These are phyloP conservation scores for Microbotryomycetes sp. DNA, from an alignment of 1,284 basidiomycete genomes.

Conservation along the genomic window DNA sequence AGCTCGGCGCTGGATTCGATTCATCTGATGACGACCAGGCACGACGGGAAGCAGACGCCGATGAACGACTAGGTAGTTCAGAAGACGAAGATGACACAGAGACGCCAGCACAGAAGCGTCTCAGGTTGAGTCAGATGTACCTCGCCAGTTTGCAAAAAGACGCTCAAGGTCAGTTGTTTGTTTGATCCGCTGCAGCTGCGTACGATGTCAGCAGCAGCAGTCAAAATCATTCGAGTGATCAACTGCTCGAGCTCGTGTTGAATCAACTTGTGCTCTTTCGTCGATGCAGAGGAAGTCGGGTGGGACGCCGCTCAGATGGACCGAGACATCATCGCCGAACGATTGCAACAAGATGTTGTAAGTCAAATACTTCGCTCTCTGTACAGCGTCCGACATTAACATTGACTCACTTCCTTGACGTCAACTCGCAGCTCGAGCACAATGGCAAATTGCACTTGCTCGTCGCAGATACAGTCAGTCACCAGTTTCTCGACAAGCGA, in stretches of 20 bases:
- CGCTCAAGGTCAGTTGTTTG: conserved; percentile 57
- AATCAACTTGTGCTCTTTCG: too few relatives aligned
- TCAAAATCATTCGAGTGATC: too few relatives aligned
- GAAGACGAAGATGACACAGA: conserved; percentile 54
- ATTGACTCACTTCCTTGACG: not conserved
- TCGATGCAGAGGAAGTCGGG: conserved; percentile 48
- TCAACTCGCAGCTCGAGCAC: conserved; percentile 53
- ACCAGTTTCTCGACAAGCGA: not conserved
- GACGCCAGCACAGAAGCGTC: conserved; percentile 88
- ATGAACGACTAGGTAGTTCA: conserved; percentile 14
- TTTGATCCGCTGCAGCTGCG: too few relatives aligned
- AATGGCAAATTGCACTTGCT: conserved; percentile 77
- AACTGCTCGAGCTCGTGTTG: too few relatives aligned
- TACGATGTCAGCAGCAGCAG: too few relatives aligned
- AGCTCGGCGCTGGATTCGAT: conserved; percentile 26
- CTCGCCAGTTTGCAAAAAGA: conserved; percentile 74
- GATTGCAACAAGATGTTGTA: conserved; percentile 79
- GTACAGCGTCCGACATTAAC: conserved; percentile 17
- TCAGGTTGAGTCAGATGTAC: conserved; percentile 85
- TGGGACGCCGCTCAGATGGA: conserved; percentile 92
- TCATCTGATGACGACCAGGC: conserved; percentile 9
- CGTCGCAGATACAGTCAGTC: conserved; percentile 60
- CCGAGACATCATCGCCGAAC: conserved; percentile 78
- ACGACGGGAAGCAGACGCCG: conserved; percentile 9
- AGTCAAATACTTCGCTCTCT: conserved; percentile 38